Base-by-base conservation (phyloP, 495 filamentous ascomycete species). In the Hypomontagnella monticulosa region DNA sequence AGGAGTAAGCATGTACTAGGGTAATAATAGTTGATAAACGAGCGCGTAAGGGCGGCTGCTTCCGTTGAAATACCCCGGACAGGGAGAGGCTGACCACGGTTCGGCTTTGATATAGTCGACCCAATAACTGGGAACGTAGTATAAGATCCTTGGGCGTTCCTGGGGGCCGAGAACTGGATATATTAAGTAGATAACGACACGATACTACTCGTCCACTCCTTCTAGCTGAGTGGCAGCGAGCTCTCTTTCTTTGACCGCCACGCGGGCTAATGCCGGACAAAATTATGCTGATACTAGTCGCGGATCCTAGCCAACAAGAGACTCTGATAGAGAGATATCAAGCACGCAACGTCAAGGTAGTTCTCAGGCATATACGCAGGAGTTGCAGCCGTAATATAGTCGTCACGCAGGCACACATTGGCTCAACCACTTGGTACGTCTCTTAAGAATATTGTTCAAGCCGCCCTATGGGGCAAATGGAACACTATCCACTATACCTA, bases 41-140 rank as follows among this genome's bases (percentile, higher is more conserved):
- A 63, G 66, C 66, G 60, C 51, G 66, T 69, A 64, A 60, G 50
- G 19, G 66, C 66, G 66, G 66, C 36, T 64, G 55, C 32, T 64
- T 64, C 66, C 66, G 66, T 69, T 37, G 32, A 69, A 69, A 69
- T 64, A 63, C 43, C 66, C 66, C 61, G 43, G 65, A 8, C 7
- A 37, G 20, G 1, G 20, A 50, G 49, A 50, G 32, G 33, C 50
- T 61, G 32, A 48, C 55, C 37, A 51, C 44, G 36, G 23, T 19
- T 51, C 23, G 30, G 36, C 3, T 57, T 34, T 59, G 43, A 34
- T 68, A 34, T 49, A 50, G 66, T 46, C 37, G 66, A 60, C 33
- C 66, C 60, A 69, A 64, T 64, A 44, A 55, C 55, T 37, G 52
- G 60, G 56, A 48, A 56, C 42, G 43, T 61, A 61, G 66, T 56